Percentiles rank a stretch among this genome's conserved stretches.
Conservation (phyloP, 768 basidiomycete genomes). For the Tricholoma sp. region DNA sequence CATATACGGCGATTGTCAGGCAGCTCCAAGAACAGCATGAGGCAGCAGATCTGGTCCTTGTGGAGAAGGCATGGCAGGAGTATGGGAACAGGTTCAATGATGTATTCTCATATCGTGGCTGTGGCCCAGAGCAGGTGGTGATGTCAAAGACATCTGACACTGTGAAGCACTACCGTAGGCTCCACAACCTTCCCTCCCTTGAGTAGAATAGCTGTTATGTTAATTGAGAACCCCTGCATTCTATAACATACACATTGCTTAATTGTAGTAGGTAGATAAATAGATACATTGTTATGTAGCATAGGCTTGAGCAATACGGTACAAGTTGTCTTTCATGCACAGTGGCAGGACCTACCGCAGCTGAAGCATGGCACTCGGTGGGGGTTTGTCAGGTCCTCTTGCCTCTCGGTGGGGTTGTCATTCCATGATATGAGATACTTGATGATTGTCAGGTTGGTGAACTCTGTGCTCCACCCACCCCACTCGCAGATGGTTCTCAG, state of each 20-base stretch:
- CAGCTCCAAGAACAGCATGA: not conserved
- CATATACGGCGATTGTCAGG: not conserved
- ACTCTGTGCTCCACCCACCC: slow-evolving; percentile 41
- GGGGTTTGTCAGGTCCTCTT: slow-evolving; percentile 34
- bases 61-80: not conserved
- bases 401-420: slow-evolving; percentile 27
- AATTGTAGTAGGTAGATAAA: not conserved
- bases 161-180: not conserved
- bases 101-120: not conserved
- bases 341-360: slow-evolving; percentile 28
- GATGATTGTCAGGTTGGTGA: slow-evolving; percentile 34
- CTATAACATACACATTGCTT: not conserved
- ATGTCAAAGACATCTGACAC: too few relatives aligned
- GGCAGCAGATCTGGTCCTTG: not conserved
- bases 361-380: slow-evolving; percentile 19
- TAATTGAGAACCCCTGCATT: not conserved
- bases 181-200: not conserved
- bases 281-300: not conserved
- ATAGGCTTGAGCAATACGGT: not conserved
- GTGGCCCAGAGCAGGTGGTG: not conserved
- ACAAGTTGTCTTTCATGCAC: slow-evolving; percentile 19
- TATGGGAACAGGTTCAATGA: not conserved
- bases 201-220: not conserved
- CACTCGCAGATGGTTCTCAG: slow-evolving; percentile 36
- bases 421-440: slow-evolving; percentile 38